Evolutionary conservation across 768 basidiomycete genomes (phyloP).

Genomic region (Trametes villosa): DNA sequence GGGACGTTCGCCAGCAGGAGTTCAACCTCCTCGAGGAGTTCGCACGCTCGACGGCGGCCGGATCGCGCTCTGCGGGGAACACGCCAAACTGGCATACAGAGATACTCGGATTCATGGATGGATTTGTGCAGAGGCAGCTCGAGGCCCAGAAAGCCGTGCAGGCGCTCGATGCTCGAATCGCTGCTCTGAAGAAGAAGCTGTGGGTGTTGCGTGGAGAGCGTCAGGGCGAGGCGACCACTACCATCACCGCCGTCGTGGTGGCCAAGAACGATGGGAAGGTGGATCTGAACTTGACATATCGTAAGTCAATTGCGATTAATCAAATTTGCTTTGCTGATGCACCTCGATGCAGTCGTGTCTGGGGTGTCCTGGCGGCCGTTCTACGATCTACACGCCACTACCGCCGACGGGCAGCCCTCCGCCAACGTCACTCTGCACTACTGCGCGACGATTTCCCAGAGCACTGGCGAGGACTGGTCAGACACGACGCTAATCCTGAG

Average conservation of each 20-base stretch:
- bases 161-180: slow-evolving; percentile 46
- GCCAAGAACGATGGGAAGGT: slow-evolving; percentile 24
- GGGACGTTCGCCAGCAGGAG: slow-evolving; percentile 45
- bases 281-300: slow-evolving; percentile 36
- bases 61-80: slow-evolving; percentile 32
- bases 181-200: slow-evolving; percentile 26
- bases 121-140: slow-evolving; percentile 44
- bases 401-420: slow-evolving; percentile 46
- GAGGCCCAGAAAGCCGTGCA: slow-evolving; percentile 40
- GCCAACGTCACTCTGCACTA: slow-evolving; percentile 55
- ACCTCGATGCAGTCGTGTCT: slow-evolving; percentile 58
- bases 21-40: slow-evolving; percentile 48
- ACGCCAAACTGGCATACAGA: slow-evolving; percentile 13
- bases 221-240: slow-evolving; percentile 9
- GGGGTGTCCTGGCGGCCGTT: slow-evolving; percentile 55
- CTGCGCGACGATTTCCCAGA: slow-evolving; percentile 55
- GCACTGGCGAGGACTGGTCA: slow-evolving; percentile 66
- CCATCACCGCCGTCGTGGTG: slow-evolving; percentile 2
- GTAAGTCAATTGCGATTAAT: background rate
- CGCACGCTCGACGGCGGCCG: slow-evolving; percentile 51
- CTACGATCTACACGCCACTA: slow-evolving; percentile 64
- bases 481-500: slow-evolving; percentile 54
- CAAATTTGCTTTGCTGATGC: too few relatives aligned
- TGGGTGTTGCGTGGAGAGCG: background rate
- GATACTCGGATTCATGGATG: slow-evolving; percentile 47